Evolutionary conservation across 345 rosid genomes (phyloP).

Genomic region (Nasturtium officinale): DNA sequence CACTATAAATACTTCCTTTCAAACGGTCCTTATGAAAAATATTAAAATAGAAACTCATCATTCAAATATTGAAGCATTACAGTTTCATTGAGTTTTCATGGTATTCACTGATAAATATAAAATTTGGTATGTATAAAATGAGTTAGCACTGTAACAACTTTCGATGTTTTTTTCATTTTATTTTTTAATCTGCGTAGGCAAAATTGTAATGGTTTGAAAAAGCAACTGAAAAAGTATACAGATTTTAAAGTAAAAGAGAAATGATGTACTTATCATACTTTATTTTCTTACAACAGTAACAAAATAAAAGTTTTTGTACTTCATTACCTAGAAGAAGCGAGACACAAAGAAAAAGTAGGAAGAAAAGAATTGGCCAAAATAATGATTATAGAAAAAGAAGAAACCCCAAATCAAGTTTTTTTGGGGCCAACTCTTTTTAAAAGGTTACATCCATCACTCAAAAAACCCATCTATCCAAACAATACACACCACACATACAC

Average conservation of each 20-base stretch:
- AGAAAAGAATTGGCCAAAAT: conserved; percentile 21
- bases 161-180: not conserved
- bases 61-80: not conserved
- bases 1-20: conserved; percentile 13
- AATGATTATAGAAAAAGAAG: conserved; percentile 40
- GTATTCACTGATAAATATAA: not conserved
- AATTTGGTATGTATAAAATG: not conserved
- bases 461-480: conserved; percentile 40
- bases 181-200: not conserved
- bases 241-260: conserved; percentile 23
- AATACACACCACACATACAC: conserved; percentile 40
- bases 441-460: conserved; percentile 43
- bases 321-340: conserved; percentile 34
- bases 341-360: conserved; percentile 27
- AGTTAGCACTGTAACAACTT: not conserved
- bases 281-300: conserved; percentile 29
- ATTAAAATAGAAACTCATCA: not conserved
- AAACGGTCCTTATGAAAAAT: not conserved
- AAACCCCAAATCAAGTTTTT: conserved; percentile 41
- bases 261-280: conserved; percentile 38
- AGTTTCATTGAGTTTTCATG: not conserved
- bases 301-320: conserved; percentile 32
- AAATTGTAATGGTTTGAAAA: conserved; percentile 16
- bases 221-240: conserved; percentile 1
- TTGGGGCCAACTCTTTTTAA: conserved; percentile 42